Percentiles rank a stretch among this genome's conserved stretches.
Conservation (phyloP, 352 stramenopile species). For the Globisporangium orthogonon region DNA sequence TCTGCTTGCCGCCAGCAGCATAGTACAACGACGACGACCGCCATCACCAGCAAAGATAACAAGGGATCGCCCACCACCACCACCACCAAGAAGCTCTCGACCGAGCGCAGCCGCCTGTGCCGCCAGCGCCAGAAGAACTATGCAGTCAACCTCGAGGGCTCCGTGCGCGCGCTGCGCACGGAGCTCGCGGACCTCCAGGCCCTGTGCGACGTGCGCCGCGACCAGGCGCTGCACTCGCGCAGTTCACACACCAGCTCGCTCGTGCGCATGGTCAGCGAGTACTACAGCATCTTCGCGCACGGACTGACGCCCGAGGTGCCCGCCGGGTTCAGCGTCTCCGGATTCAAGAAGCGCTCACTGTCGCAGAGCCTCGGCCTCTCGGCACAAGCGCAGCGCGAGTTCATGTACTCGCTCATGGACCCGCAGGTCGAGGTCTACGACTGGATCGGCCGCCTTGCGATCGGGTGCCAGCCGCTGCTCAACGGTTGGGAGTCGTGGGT, state of each 20-base stretch:
- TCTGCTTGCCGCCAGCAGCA: no score
- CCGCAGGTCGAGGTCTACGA: conserved; percentile 32
- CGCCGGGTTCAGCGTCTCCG: background rate
- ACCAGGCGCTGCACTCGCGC: conserved; percentile 10
- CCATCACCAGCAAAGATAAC: background rate
- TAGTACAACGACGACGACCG: no score
- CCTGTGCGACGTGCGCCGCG: conserved; percentile 6
- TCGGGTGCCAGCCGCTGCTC: conserved; percentile 23
- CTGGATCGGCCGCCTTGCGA: conserved; percentile 29
- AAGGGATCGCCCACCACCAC: background rate
- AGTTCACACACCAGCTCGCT: conserved; percentile 3
- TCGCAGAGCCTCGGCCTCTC: conserved; percentile 13
- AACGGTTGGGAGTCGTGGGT: conserved; percentile 35
- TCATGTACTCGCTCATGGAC: conserved; percentile 36
- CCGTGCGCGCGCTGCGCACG: conserved; percentile 4
- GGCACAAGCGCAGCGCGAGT: conserved; percentile 29
- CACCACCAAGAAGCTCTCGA: conserved; percentile 14
- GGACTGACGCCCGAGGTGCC: conserved; percentile 1
- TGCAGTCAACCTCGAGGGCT: conserved; percentile 10
- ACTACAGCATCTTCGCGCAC: conserved; percentile 11
- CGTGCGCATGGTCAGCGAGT: conserved; percentile 10
- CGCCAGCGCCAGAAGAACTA: conserved; percentile 18
- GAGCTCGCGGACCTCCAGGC: conserved; percentile 6
- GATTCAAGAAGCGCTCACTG: conserved; percentile 21
- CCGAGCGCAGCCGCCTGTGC: conserved; percentile 17